phyloP scores from a whole-genome alignment of 179 eudicot species.

The Beta corolliflora region DNA sequence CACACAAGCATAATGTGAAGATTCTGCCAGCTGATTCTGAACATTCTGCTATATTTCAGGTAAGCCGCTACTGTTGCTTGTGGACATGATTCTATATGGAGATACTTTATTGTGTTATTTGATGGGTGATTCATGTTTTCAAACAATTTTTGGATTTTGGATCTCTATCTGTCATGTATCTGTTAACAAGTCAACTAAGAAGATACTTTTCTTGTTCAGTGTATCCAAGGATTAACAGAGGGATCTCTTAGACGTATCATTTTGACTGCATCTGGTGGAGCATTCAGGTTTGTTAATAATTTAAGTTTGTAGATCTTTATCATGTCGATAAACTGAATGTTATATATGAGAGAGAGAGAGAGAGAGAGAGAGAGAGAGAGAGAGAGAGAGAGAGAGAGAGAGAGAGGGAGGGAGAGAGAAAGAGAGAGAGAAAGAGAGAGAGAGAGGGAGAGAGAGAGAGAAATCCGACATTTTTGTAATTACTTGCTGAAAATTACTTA shows the following conservation, averaged over 20 bases:
- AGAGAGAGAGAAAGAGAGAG: no score
- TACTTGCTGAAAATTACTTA: slow-evolving; percentile 1
- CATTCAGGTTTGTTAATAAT: slow-evolving; percentile 68
- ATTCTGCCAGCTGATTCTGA: slow-evolving; percentile 99
- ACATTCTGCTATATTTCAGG: slow-evolving; percentile 99
- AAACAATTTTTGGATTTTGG: slow-evolving; percentile 2
- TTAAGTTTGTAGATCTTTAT: neutral
- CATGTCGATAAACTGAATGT: neutral
- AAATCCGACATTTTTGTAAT: neutral
- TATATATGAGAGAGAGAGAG: no score
- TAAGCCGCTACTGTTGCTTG: slow-evolving; percentile 19
- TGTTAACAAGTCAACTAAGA: slow-evolving; percentile 19
- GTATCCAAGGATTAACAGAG: slow-evolving; percentile 98
- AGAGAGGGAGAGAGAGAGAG: no score
- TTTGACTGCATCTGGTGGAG: slow-evolving; percentile 97
- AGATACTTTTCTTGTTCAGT: slow-evolving; percentile 46
- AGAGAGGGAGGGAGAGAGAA: no score
- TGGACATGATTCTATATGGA: neutral
- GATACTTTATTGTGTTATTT: neutral
- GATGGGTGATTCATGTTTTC: neutral
- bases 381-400: no score
- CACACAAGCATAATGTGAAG: slow-evolving; percentile 92
- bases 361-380: no score
- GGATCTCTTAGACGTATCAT: slow-evolving; percentile 94
- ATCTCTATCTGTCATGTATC: neutral